Evolutionary conservation across 1,284 basidiomycete species (phyloP).

Genomic region (Athelia sp.): DNA sequence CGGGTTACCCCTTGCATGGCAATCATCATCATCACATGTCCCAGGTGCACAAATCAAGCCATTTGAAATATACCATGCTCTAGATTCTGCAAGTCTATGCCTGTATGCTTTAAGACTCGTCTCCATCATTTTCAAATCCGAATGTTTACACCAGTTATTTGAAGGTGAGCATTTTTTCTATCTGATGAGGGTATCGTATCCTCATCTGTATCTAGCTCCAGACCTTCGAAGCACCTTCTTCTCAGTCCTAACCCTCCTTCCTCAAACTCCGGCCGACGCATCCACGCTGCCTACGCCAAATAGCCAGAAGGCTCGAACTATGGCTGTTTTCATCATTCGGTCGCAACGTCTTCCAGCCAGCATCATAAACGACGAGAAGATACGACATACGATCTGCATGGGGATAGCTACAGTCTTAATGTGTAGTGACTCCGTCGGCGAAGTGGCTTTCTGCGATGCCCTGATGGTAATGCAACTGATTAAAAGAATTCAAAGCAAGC

Average conservation of each 20-base stretch:
- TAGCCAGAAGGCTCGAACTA: constrained; percentile 37
- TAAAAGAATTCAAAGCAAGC: too few relatives aligned
- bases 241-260: constrained; percentile 1
- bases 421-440: constrained; percentile 27
- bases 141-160: constrained; percentile 38
- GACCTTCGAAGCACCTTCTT: constrained; percentile 3
- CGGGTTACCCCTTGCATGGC: background rate
- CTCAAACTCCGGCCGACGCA: constrained; percentile 32
- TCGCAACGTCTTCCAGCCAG: constrained; percentile 38
- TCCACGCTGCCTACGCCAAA: constrained; percentile 33
- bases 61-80: constrained; percentile 34
- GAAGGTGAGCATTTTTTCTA: constrained; percentile 31
- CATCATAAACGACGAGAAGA: constrained; percentile 9
- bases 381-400: too few relatives aligned
- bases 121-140: constrained; percentile 41
- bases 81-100: constrained; percentile 37
- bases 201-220: background rate
- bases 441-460: constrained; percentile 34
- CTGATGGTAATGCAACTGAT: constrained; percentile 31
- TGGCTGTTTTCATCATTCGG: constrained; percentile 45
- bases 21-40: background rate
- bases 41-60: constrained; percentile 16
- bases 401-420: constrained; percentile 13
- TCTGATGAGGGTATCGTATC: background rate
- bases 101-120: constrained; percentile 46